Conservation (phyloP, 2,329 filamentous ascomycete species). For the Dactylellina haptotyla region DNA sequence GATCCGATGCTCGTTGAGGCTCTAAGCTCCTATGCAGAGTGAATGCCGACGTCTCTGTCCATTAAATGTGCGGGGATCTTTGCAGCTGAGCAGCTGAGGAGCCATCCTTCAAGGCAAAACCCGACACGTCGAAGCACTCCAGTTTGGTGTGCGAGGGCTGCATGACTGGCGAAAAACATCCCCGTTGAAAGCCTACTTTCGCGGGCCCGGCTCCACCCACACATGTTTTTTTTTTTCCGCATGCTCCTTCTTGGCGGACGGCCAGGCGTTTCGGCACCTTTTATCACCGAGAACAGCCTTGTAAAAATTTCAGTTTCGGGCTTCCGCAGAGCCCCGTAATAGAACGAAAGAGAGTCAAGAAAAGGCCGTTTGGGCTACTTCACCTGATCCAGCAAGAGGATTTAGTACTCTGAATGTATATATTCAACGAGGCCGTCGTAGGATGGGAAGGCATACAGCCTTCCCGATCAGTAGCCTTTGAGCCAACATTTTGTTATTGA, state of each 20-base stretch:
- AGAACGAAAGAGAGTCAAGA: conserved; percentile 17
- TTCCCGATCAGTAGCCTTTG: too few relatives aligned
- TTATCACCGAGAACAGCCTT: conserved; percentile 44
- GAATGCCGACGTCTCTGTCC: not conserved
- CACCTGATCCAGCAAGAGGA: conserved; percentile 24
- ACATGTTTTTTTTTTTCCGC: conserved; percentile 26
- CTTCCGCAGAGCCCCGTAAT: conserved; percentile 48
- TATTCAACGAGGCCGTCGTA: conserved; percentile 17
- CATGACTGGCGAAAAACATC: not conserved
- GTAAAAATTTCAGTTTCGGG: conserved; percentile 22
- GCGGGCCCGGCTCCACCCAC: conserved; percentile 25
- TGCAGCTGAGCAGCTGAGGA: conserved; percentile 25
- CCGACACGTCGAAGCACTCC: not conserved
- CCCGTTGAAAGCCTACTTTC: conserved; percentile 22
- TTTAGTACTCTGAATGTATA: conserved; percentile 12
- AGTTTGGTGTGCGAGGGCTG: not conserved
- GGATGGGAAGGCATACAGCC: conserved; percentile 10
- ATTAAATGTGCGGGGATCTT: conserved; percentile 24
- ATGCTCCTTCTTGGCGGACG: conserved; percentile 33
- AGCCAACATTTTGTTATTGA: too few relatives aligned
- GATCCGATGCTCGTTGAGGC: conserved; percentile 25
- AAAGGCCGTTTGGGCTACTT: not conserved
- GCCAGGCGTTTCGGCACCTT: conserved; percentile 51
- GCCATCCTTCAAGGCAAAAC: conserved; percentile 44
- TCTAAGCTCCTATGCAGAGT: conserved; percentile 16